These are phyloP conservation scores for Pyrus hybrid DNA, from an alignment of 331 rosid species.

Conservation along the genomic window DNA sequence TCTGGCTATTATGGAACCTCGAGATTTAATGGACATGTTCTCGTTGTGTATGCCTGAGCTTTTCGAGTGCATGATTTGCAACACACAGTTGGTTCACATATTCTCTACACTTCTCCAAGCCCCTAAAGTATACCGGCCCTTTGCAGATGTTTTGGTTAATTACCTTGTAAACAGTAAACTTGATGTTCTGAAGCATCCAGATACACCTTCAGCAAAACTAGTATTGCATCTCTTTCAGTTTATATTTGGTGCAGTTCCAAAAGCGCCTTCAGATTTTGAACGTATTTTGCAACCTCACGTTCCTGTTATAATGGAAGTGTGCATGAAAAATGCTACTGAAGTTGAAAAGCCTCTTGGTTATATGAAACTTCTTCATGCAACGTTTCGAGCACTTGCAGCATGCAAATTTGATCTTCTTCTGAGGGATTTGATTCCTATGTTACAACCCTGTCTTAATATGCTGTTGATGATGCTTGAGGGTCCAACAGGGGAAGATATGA, in stretches of 20 bases:
- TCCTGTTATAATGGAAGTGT: conserved; percentile 87
- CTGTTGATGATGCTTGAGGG: conserved; percentile 92
- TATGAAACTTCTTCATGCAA: conserved; percentile 82
- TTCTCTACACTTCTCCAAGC: conserved; percentile 84
- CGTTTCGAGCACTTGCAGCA: conserved; percentile 81
- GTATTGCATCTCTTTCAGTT: conserved; percentile 87
- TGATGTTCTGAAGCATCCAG: conserved; percentile 78
- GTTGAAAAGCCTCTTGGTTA: conserved; percentile 95
- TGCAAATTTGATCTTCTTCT: conserved; percentile 92
- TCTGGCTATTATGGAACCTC: conserved; percentile 95
- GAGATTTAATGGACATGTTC: conserved; percentile 99
- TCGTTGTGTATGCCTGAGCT: conserved; percentile 99
- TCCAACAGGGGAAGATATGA: conserved; percentile 93
- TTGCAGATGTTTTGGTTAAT: conserved; percentile 90
- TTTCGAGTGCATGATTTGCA: conserved; percentile 90
- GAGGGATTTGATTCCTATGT: conserved; percentile 82
- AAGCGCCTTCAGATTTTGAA: conserved; percentile 94
- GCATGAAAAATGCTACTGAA: conserved; percentile 94
- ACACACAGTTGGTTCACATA: conserved; percentile 85
- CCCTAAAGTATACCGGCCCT: conserved; percentile 82
- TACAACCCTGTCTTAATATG: conserved; percentile 96
- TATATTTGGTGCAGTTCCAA: conserved; percentile 88
- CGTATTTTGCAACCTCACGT: conserved; percentile 98
- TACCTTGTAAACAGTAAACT: conserved; percentile 84
- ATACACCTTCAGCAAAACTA: conserved; percentile 79